phyloP scores from a whole-genome alignment of 2,329 filamentous ascomycete species.

The Sarocladiaceae sp. region DNA sequence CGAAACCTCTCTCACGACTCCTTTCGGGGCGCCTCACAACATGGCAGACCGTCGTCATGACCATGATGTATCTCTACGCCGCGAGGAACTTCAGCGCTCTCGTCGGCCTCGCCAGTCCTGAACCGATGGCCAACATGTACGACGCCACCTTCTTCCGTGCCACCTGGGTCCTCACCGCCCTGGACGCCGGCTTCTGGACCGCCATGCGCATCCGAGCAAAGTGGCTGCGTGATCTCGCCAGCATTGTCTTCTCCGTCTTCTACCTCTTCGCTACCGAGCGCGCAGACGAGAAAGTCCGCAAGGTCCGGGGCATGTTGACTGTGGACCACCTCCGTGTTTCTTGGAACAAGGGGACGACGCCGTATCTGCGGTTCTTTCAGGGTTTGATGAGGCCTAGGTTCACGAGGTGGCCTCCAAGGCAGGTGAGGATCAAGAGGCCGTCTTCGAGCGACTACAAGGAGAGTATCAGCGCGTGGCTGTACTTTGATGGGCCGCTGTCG shows the following conservation, averaged over 20 bases:
- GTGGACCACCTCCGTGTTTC: constrained; percentile 86
- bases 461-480: constrained; percentile 81
- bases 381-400: constrained; percentile 69
- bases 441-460: constrained; percentile 74
- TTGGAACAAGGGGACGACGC: constrained; percentile 92
- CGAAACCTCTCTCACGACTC: constrained; percentile 64
- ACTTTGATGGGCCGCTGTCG: constrained; percentile 82
- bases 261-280: constrained; percentile 90
- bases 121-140: constrained; percentile 92
- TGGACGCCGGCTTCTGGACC: constrained; percentile 97
- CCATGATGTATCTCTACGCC: constrained; percentile 85
- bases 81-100: constrained; percentile 91
- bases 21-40: constrained; percentile 68
- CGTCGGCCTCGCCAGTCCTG: constrained; percentile 82
- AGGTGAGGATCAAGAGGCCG: constrained; percentile 78
- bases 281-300: constrained; percentile 93
- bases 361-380: constrained; percentile 71
- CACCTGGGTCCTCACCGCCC: constrained; percentile 90
- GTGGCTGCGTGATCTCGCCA: constrained; percentile 75
- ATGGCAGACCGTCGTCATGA: constrained; percentile 85
- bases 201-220: constrained; percentile 83
- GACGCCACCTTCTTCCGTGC: constrained; percentile 88
- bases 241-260: constrained; percentile 79
- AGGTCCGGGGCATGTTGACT: constrained; percentile 78
- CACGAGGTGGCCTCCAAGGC: constrained; percentile 73